Evolutionary conservation across 257 asterid species (phyloP).

Genomic region (Solanum appendiculatum): DNA sequence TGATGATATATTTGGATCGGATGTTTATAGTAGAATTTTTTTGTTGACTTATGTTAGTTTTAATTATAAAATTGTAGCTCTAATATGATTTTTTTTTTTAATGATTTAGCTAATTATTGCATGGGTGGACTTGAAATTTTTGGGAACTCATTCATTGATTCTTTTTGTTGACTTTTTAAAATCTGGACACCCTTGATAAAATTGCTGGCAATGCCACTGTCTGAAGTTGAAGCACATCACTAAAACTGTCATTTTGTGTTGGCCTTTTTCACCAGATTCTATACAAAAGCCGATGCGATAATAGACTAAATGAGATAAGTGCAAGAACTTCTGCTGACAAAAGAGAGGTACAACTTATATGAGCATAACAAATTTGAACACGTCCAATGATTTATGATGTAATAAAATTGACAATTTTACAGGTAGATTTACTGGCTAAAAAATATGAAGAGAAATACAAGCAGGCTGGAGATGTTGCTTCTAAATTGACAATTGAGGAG

Average conservation of each 20-base stretch:
- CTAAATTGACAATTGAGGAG: constrained; percentile 88
- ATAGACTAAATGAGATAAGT: constrained; percentile 81
- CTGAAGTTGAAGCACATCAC: background rate
- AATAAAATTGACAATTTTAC: constrained; percentile 13
- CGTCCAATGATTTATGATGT: background rate
- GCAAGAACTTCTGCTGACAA: constrained; percentile 76
- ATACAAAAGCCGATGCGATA: constrained; percentile 93
- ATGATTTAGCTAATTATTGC: too few relatives aligned
- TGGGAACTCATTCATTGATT: too few relatives aligned
- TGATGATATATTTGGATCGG: too few relatives aligned
- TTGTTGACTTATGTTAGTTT: too few relatives aligned
- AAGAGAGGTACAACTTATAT: constrained; percentile 54
- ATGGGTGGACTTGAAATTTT: too few relatives aligned
- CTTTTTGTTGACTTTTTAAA: too few relatives aligned
- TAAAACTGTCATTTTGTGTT: constrained; percentile 5
- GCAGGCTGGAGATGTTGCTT: constrained; percentile 87
- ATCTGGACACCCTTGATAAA: too few relatives aligned
- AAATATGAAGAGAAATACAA: constrained; percentile 92
- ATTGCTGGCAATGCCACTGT: too few relatives aligned
- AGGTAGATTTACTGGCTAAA: constrained; percentile 79
- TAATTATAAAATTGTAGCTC: too few relatives aligned
- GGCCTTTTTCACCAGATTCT: constrained; percentile 51
- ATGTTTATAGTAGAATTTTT: too few relatives aligned
- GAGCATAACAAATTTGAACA: background rate
- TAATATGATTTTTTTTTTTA: too few relatives aligned